phyloP scores from a whole-genome alignment of 2,329 filamentous ascomycete species.

The Diaporthe destruens region DNA sequence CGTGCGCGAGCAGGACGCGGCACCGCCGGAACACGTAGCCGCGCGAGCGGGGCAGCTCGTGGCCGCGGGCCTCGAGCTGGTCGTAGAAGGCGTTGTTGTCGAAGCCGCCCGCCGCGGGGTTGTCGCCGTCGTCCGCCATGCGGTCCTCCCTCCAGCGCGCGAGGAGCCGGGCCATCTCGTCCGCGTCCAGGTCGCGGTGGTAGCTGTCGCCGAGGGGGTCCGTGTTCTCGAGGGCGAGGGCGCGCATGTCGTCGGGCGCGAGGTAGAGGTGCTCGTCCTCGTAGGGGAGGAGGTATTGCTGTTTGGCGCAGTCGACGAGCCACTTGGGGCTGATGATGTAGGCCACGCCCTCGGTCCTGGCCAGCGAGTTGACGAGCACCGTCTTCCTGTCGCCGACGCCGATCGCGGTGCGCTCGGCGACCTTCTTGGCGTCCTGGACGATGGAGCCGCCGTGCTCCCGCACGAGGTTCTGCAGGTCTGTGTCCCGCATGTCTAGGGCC shows the following conservation, averaged over 20 bases:
- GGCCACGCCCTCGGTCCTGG: constrained; percentile 77
- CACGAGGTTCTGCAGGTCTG: constrained; percentile 82
- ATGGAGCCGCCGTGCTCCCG: constrained; percentile 86
- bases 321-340: constrained; percentile 81
- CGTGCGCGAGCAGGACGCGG: constrained; percentile 55
- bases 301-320: constrained; percentile 84
- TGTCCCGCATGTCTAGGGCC: constrained; percentile 81
- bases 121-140: constrained; percentile 40
- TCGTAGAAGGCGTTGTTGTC: constrained; percentile 61
- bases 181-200: constrained; percentile 67
- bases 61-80: constrained; percentile 68
- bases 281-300: constrained; percentile 72
- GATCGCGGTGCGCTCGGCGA: constrained; percentile 73
- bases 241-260: constrained; percentile 67
- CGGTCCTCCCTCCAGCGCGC: constrained; percentile 46
- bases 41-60: constrained; percentile 63
- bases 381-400: constrained; percentile 83
- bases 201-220: constrained; percentile 90
- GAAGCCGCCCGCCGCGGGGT: constrained; percentile 49
- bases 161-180: constrained; percentile 58
- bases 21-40: constrained; percentile 66
- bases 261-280: constrained; percentile 79
- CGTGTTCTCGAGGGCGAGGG: constrained; percentile 70
- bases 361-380: constrained; percentile 85
- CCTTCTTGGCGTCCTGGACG: constrained; percentile 77